phyloP scores from a whole-genome alignment of 1,284 basidiomycete genomes.

The Rhodotorula sp. region DNA sequence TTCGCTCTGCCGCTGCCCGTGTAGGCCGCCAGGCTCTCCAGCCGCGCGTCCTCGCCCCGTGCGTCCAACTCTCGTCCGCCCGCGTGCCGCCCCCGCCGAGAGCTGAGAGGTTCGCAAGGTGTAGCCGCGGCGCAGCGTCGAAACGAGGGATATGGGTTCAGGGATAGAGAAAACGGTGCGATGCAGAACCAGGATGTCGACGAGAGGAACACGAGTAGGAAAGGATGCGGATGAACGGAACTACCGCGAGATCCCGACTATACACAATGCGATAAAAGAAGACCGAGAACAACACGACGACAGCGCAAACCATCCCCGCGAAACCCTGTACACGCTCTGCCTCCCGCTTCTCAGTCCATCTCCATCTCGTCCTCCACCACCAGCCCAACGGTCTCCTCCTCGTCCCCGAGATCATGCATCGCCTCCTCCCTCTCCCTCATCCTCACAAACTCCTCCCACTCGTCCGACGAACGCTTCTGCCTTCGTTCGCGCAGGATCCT shows the following conservation, averaged over 20 bases:
- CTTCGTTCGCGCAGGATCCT: not conserved
- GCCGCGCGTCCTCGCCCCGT: constrained; percentile 28
- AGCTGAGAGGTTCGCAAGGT: no score
- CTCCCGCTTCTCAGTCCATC: not conserved
- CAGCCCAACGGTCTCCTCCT: not conserved
- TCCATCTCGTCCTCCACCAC: not conserved
- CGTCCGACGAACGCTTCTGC: not conserved
- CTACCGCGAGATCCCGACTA: not conserved
- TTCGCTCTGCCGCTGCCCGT: constrained; percentile 25
- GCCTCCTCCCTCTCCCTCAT: constrained; percentile 6
- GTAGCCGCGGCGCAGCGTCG: no score
- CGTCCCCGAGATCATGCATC: not conserved
- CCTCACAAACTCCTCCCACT: constrained; percentile 6
- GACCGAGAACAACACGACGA: not conserved
- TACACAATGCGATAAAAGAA: not conserved
- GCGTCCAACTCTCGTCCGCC: not conserved
- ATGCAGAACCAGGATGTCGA: no score
- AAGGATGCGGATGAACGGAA: not conserved
- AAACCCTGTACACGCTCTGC: not conserved
- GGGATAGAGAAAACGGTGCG: no score
- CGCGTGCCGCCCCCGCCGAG: not conserved
- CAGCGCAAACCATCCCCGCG: not conserved
- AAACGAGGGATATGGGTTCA: no score
- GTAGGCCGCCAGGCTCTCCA: constrained; percentile 28
- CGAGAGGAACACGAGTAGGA: no score